Evolutionary conservation across 169 alveolate species (phyloP), one percentile per base, ranked within the genome.

Genomic region (Plasmodium coatneyi): DNA sequence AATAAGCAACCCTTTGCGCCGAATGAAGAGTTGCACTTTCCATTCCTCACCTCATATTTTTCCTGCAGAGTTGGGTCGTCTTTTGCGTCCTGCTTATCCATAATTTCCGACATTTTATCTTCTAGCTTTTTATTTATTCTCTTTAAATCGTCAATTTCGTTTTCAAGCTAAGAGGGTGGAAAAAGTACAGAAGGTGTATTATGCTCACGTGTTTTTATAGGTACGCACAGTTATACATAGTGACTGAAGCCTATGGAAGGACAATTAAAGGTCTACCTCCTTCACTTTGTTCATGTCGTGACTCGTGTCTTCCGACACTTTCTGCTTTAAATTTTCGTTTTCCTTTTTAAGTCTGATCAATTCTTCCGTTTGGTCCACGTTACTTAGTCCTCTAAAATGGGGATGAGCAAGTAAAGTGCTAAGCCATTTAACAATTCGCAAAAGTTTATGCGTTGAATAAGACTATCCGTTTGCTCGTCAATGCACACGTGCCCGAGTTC

Each of bases 311-410:
- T 19, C 36, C 28, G 46, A 84, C 28, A 89, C 46, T 89, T 89
- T 66, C 10, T 89, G 30, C 39, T 70, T 89, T 30, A 89, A 80
- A 60, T 89, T 89, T 66, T 89, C 94, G 71, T 89, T 89, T 79
- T 89, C 94, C 71, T 89, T 89, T 89, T 89, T 78, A 43, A 89
- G 83, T 79, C 94, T 89, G 30, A 89, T 79, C 52, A 89, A 78
- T 89, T 89, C 94, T 39, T 89, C 94, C 3, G 94, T 56, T 79
- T 89, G 94, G 82, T 89, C 89, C 70, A 89, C 94, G 36, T 89
- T 89, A 25, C 90, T 78, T 72, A 89, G 36, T 25, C 89, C 94
- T 12, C 94, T 89, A 66, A 79, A 19, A 14, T 46, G 14, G 46
- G 30, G 34, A 60, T 6, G 25, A n/a, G 19, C 66, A 89, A 89